phyloP scores from a whole-genome alignment of 306 rosid species.

The Lathyrus tuberosus region DNA sequence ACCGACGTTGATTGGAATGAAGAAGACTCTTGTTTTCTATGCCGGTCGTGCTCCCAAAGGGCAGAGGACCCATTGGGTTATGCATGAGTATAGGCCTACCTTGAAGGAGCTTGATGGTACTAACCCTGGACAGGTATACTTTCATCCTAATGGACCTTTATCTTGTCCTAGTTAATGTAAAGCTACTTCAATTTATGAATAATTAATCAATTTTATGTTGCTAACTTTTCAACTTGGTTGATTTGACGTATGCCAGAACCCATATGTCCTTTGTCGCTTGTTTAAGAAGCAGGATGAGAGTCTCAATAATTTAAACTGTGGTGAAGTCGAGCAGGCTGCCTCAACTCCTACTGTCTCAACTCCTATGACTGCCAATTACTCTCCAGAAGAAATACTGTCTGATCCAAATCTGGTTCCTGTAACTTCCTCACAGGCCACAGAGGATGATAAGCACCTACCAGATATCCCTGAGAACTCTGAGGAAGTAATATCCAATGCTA shows the following conservation, averaged over 20 bases:
- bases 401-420: constrained; percentile 42
- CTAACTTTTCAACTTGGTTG: constrained; percentile 37
- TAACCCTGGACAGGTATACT: constrained; percentile 89
- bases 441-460: constrained; percentile 42
- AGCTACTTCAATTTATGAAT: constrained; percentile 27
- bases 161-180: neutral
- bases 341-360: constrained; percentile 66
- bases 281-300: constrained; percentile 85
- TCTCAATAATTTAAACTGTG: constrained; percentile 56
- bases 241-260: constrained; percentile 57
- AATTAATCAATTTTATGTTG: constrained; percentile 7
- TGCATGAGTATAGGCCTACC: constrained; percentile 93
- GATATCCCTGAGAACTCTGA: constrained; percentile 46
- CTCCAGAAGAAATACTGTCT: constrained; percentile 62
- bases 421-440: constrained; percentile 55
- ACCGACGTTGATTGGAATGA: constrained; percentile 78
- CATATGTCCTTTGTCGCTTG: constrained; percentile 83
- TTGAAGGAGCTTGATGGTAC: constrained; percentile 88
- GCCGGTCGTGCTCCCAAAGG: constrained; percentile 96
- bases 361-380: constrained; percentile 46
- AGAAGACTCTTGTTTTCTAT: constrained; percentile 92
- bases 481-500: constrained; percentile 55
- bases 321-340: constrained; percentile 51
- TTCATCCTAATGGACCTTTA: neutral
- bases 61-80: constrained; percentile 86